Evolutionary conservation across 176 grass and related monocot species (phyloP).

Genomic region (Typha latifolia): DNA sequence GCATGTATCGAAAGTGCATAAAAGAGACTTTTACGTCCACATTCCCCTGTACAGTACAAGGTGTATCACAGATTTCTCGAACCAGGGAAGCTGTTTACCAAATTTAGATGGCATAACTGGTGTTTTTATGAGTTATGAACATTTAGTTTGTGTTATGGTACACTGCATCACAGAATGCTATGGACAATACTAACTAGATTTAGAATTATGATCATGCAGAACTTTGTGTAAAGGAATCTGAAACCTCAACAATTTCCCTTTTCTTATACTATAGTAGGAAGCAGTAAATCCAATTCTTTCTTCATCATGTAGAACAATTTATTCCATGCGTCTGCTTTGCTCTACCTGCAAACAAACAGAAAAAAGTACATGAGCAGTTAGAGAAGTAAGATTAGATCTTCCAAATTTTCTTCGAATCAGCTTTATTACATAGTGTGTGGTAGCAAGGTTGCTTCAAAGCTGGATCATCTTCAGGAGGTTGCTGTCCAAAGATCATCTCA

Average conservation of each 20-base stretch:
- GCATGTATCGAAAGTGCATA: background rate
- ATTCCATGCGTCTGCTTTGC: conserved; percentile 56
- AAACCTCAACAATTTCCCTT: no score
- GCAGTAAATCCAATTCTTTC: background rate
- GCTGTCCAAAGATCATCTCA: conserved; percentile 92
- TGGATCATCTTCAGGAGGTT: conserved; percentile 80
- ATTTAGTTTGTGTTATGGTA: background rate
- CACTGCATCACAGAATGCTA: background rate
- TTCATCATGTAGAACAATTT: conserved; percentile 53
- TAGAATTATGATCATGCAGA: background rate
- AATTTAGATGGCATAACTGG: background rate
- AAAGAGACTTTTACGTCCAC: no score
- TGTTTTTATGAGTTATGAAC: background rate
- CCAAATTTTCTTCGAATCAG: background rate
- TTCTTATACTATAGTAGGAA: no score
- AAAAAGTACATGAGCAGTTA: conserved; percentile 5
- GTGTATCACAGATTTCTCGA: background rate
- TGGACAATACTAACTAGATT: background rate
- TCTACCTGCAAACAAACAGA: conserved; percentile 49
- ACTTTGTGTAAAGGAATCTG: no score
- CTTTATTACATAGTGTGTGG: conserved; percentile 44
- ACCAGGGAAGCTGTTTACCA: background rate
- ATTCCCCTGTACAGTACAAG: no score
- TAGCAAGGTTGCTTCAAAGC: conserved; percentile 90
- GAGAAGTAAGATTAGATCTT: conserved; percentile 4